Conservation (phyloP, 768 basidiomycete genomes). For the Naematelia encephala region DNA sequence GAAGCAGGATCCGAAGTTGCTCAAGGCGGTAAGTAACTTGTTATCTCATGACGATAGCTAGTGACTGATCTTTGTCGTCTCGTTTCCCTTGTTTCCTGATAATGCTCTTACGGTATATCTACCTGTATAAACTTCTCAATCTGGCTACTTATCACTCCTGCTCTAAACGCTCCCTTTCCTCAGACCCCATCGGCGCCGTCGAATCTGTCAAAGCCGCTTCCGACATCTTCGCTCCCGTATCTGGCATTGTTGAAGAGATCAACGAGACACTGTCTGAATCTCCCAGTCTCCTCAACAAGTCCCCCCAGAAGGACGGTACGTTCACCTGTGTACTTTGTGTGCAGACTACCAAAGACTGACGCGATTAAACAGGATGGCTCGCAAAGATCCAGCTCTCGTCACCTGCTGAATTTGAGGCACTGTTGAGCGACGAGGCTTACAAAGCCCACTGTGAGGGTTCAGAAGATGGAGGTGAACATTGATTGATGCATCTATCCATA, state of each 20-base stretch:
- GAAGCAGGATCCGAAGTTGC: constrained; percentile 60
- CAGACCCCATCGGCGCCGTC: constrained; percentile 83
- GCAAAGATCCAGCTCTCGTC: constrained; percentile 83
- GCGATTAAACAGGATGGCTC: constrained; percentile 73
- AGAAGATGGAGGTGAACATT: background rate
- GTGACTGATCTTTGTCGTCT: too few species aligned
- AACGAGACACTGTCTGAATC: constrained; percentile 66
- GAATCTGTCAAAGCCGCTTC: constrained; percentile 97
- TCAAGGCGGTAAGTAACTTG: constrained; percentile 65
- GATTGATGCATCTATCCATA: too few species aligned
- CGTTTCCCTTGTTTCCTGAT: too few species aligned
- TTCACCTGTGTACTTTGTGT: constrained; percentile 1
- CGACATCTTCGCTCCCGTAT: constrained; percentile 92
- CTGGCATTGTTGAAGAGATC: constrained; percentile 74
- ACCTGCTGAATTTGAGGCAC: constrained; percentile 70
- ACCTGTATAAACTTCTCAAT: too few species aligned
- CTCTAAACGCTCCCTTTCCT: too few species aligned
- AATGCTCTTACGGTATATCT: too few species aligned
- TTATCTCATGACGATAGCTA: background rate
- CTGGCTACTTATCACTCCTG: too few species aligned
- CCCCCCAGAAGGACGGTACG: constrained; percentile 76
- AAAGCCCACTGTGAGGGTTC: constrained; percentile 57
- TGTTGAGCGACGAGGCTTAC: constrained; percentile 78
- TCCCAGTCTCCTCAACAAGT: constrained; percentile 84
- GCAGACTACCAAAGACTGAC: background rate